Evolutionary conservation across 1,139 yeast species (phyloP).

Genomic region (Fermentozyma sake): DNA sequence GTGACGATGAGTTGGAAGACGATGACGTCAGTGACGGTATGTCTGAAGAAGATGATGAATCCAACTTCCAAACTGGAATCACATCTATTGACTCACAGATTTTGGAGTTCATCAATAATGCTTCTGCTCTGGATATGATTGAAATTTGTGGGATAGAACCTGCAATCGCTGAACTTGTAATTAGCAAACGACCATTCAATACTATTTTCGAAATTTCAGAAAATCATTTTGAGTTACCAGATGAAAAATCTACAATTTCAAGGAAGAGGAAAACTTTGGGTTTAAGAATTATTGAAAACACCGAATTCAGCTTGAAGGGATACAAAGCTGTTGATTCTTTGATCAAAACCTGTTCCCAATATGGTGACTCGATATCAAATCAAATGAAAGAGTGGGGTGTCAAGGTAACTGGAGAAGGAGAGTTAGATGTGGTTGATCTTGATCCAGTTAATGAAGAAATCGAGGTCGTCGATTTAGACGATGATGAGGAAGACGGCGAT

Average conservation of each 20-base stretch:
- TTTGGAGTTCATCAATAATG: conserved; percentile 72
- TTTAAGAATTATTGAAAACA: conserved; percentile 68
- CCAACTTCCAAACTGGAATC: conserved; percentile 35
- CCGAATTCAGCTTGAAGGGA: conserved; percentile 70
- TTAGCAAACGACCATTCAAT: conserved; percentile 63
- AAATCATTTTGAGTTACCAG: conserved; percentile 24
- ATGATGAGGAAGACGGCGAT: conserved; percentile 15
- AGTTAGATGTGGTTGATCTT: conserved; percentile 50
- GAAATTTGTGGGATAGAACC: conserved; percentile 76
- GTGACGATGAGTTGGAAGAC: conserved; percentile 42
- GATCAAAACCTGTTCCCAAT: conserved; percentile 75
- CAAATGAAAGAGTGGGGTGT: conserved; percentile 91
- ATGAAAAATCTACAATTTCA: conserved; percentile 18
- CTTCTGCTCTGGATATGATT: conserved; percentile 67
- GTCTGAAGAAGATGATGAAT: conserved; percentile 39
- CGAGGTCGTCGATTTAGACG: conserved; percentile 10
- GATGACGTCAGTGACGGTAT: conserved; percentile 36
- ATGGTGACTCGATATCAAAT: conserved; percentile 64
- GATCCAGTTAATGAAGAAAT: conserved; percentile 10
- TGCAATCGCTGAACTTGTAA: conserved; percentile 58
- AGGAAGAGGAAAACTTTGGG: conserved; percentile 57
- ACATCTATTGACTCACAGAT: conserved; percentile 59
- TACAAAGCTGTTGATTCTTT: conserved; percentile 92
- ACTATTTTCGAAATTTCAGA: conserved; percentile 55
- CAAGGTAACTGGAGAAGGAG: conserved; percentile 59